Conservation (phyloP, 768 basidiomycete species). For the Tubosaeta sp. region DNA sequence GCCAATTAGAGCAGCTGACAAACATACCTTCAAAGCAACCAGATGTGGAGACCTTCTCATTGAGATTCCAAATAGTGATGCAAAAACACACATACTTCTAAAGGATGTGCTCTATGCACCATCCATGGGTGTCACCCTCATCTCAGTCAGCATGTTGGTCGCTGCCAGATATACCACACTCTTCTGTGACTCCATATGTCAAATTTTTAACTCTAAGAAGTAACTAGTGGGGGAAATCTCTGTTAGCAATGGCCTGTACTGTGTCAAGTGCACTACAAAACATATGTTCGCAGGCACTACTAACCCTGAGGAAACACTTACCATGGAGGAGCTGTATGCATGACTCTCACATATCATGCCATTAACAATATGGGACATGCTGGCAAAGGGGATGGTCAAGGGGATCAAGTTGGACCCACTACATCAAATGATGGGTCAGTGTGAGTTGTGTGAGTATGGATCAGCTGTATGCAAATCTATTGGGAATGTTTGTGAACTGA, state of each 20-base stretch:
- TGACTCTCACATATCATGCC: slow-evolving; percentile 1
- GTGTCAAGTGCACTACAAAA: too few relatives aligned
- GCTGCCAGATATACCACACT: slow-evolving; percentile 1
- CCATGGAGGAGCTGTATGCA: background rate
- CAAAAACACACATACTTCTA: background rate
- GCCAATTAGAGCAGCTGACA: too few relatives aligned
- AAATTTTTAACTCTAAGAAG: slow-evolving; percentile 1
- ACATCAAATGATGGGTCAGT: slow-evolving; percentile 5
- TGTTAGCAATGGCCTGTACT: too few relatives aligned
- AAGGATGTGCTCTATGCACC: background rate
- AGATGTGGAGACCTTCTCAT: too few relatives aligned
- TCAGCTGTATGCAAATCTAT: slow-evolving; percentile 7
- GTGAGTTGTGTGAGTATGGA: slow-evolving; percentile 8
- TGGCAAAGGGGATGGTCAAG: slow-evolving; percentile 3
- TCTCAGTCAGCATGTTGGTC: slow-evolving; percentile 10
- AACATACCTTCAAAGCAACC: too few relatives aligned
- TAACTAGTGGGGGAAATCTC: too few relatives aligned
- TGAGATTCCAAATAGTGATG: background rate
- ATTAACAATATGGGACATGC: slow-evolving; percentile 1
- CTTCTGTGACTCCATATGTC: background rate
- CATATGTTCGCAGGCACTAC: too few relatives aligned
- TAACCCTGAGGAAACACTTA: background rate
- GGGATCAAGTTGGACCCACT: background rate
- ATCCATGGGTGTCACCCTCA: background rate
- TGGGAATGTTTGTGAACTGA: background rate